phyloP scores from a whole-genome alignment of 2,329 filamentous ascomycete genomes.

The Tolypocladium ovalisporum region DNA sequence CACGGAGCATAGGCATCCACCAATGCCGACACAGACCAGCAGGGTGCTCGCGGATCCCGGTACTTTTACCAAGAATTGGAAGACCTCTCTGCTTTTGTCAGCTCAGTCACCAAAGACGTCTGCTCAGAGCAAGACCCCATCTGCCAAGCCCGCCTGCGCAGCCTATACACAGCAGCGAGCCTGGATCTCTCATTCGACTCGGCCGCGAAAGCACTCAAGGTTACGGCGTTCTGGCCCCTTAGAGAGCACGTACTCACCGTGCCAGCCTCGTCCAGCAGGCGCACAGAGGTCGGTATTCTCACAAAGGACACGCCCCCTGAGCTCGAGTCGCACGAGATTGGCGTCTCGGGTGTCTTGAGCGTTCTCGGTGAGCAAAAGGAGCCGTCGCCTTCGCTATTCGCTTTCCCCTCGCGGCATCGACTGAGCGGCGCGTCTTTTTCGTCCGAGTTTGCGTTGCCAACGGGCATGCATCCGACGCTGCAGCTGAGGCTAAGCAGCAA shows the following conservation, averaged over 20 bases:
- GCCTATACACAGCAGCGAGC: conserved; percentile 41
- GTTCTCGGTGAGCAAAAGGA: conserved; percentile 66
- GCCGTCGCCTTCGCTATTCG: conserved; percentile 68
- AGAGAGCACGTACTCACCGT: conserved; percentile 27
- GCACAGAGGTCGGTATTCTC: conserved; percentile 74
- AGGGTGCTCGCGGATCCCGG: conserved; percentile 39
- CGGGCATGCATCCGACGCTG: conserved; percentile 75
- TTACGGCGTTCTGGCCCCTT: conserved; percentile 55
- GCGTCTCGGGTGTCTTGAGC: conserved; percentile 66
- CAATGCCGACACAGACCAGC: conserved; percentile 22
- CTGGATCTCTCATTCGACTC: conserved; percentile 71
- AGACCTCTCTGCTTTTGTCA: conserved; percentile 40
- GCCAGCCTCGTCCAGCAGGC: conserved; percentile 31
- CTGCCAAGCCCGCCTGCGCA: conserved; percentile 38
- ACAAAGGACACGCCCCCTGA: conserved; percentile 48
- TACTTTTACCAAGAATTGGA: conserved; percentile 63
- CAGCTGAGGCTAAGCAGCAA: conserved; percentile 51
- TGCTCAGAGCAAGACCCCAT: conserved; percentile 34
- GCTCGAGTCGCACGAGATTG: conserved; percentile 61
- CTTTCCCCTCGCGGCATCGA: conserved; percentile 69
- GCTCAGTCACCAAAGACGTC: conserved; percentile 38
- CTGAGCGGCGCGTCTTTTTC: conserved; percentile 48
- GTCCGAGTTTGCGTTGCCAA: conserved; percentile 55
- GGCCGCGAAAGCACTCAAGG: conserved; percentile 51
- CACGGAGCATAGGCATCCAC: conserved; percentile 47